phyloP scores from a whole-genome alignment of 2,329 filamentous ascomycete genomes.

The Botrytis galanthina region DNA sequence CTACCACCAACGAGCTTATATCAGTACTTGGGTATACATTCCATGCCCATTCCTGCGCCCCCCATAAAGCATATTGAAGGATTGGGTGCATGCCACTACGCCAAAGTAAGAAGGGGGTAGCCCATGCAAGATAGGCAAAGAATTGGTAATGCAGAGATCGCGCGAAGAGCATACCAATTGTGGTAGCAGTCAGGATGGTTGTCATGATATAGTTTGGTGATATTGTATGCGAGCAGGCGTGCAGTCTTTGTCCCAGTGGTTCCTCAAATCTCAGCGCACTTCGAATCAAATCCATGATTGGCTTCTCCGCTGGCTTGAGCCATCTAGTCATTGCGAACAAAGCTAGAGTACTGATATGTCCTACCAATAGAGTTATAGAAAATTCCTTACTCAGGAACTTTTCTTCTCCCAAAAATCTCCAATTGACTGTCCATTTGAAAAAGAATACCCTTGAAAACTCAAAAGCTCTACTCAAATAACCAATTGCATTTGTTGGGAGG shows the following conservation, averaged over 20 bases:
- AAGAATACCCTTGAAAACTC: slow-evolving; percentile 88
- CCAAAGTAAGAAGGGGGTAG: slow-evolving; percentile 70
- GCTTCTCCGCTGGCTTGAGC: slow-evolving; percentile 55
- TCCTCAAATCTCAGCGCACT: slow-evolving; percentile 35
- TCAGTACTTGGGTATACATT: slow-evolving; percentile 70
- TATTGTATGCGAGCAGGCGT: slow-evolving; percentile 49
- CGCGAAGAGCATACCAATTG: slow-evolving; percentile 69
- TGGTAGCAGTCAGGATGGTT: slow-evolving; percentile 58
- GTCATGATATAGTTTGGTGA: slow-evolving; percentile 62
- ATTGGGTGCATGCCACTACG: slow-evolving; percentile 58
- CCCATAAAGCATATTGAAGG: slow-evolving; percentile 59
- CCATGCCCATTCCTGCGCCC: slow-evolving; percentile 70
- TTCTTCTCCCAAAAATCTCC: slow-evolving; percentile 88
- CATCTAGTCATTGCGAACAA: slow-evolving; percentile 59
- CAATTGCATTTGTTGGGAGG: slow-evolving; percentile 58
- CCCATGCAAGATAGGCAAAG: slow-evolving; percentile 70
- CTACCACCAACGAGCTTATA: slow-evolving; percentile 63
- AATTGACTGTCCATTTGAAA: slow-evolving; percentile 99
- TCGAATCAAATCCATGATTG: slow-evolving; percentile 45
- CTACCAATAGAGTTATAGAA: slow-evolving; percentile 53
- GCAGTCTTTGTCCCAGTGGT: slow-evolving; percentile 44
- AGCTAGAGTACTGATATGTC: slow-evolving; percentile 55
- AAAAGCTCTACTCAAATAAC: slow-evolving; percentile 81
- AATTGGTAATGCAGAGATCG: slow-evolving; percentile 74
- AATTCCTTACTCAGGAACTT: slow-evolving; percentile 70